Evolutionary conservation across 139 green algal species (phyloP), one percentile per base, ranked within the genome.

Genomic region (Asterochloris sp.): DNA sequence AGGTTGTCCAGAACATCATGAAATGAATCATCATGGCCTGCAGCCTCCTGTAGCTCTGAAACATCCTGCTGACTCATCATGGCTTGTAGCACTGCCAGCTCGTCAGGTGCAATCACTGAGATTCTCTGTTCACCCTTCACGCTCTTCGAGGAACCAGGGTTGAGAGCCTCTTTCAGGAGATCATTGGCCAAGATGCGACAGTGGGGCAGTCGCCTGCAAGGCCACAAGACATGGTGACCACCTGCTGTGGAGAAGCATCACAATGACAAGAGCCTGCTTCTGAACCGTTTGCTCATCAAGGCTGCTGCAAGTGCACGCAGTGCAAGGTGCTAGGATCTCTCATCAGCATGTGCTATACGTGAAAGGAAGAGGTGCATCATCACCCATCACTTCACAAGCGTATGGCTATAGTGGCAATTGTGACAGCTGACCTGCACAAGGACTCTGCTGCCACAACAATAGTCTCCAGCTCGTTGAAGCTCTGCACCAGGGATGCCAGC

Each of bases 381-480:
- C 15, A 66, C 28, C 11, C 66, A 71, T 24, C 4, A 21, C 17
- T 1, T 71, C 19, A 71, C 66, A 71, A 4, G 66, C 66, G 9
- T 24, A 71, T 71, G 66, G 66, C 17, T 9, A 71, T 4, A 24
- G 2, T 71, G 17, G 19, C 66, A 10, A 13, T 2, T 54, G 38
- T 54, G 9, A 13, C 4, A 21, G 19, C 69, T 76, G 21, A 76
- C 76, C 76, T 80, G n/a, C 76, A 80, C 12, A 80, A 62, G 13
- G 76, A 80, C 60, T 80, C 76, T 69, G 60, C 76, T 69, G 76
- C 76, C 14, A 80, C 60, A 47, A 80, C 23, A 14, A 80, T n/a
- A 8, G 38, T 13, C 76, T 80, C 76, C n/a, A 80, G 76, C 76
- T 80, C 23, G 10, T 69, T 61, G 6, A 80, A n/a, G n/a, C 60